Percentiles rank a stretch among this genome's conserved stretches.
These are phyloP conservation scores for Astrothelium subdiscretum DNA, from an alignment of 495 filamentous ascomycete species.

Conservation along the genomic window DNA sequence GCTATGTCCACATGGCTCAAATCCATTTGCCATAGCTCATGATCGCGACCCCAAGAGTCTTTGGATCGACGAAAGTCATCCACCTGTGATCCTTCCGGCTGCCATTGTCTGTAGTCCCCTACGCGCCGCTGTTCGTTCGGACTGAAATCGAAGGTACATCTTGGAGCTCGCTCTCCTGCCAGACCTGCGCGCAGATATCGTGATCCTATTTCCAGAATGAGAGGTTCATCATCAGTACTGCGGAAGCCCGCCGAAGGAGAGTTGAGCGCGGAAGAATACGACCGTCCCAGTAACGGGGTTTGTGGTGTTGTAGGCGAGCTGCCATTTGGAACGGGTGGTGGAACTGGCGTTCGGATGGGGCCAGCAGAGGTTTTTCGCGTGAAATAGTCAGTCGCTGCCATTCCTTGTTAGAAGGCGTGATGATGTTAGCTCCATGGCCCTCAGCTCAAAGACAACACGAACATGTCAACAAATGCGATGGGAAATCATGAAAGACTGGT, in stretches of 20 bases:
- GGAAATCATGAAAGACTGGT: neutral
- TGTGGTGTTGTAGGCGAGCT: slow-evolving; percentile 33
- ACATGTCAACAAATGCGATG: no score
- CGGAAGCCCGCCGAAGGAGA: slow-evolving; percentile 62
- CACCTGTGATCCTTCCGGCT: slow-evolving; percentile 37
- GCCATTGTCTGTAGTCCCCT: slow-evolving; percentile 67
- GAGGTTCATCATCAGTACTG: slow-evolving; percentile 62
- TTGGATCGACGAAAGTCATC: slow-evolving; percentile 29
- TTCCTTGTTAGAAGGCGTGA: neutral
- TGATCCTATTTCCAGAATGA: slow-evolving; percentile 74
- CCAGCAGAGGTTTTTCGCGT: neutral
- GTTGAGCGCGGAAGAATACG: slow-evolving; percentile 50
- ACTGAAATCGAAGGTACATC: slow-evolving; percentile 59
- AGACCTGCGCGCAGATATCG: slow-evolving; percentile 75
- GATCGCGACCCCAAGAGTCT: slow-evolving; percentile 48
- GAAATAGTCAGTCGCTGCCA: slow-evolving; percentile 12
- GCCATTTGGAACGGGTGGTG: neutral
- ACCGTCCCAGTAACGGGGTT: slow-evolving; percentile 43
- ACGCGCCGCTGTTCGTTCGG: slow-evolving; percentile 63
- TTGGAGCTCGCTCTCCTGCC: slow-evolving; percentile 64
- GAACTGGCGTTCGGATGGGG: neutral
- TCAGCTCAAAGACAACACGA: neutral
- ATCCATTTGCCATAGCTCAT: slow-evolving; percentile 78
- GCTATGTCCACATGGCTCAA: slow-evolving; percentile 60
- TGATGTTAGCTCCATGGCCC: neutral